Base-by-base conservation (phyloP, 1,139 yeast genomes). In the Schwanniomyces etchellsii region DNA sequence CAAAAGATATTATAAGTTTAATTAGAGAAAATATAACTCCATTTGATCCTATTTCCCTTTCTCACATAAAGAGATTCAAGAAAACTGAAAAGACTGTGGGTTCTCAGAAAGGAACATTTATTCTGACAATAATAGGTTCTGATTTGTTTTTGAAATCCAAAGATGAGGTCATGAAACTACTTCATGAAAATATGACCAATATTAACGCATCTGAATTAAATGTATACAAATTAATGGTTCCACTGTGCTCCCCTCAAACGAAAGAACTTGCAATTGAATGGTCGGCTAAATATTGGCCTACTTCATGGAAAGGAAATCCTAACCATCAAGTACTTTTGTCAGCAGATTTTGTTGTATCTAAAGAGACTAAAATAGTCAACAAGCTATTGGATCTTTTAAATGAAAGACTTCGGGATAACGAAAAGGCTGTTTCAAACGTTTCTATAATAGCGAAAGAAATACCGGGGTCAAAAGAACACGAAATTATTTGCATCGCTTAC, bases 301-400 rank as follows among this genome's bases (percentile, higher is more conserved):
- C 85, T 36, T 67, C 86, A 20, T 91, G 97, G 97, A 79, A 88
- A 43, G 97, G 97, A 0, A 85, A 89, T 47, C 94, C 95, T 0
- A 70, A 81, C 39, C 81, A 83, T 31, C 91, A 85, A 47, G 76
- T 76, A 27, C 60, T 86, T 15, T 73, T 74, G 28, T 67, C 75
- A 29, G 57, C 72, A 18, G 46, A 52, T 11, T 57, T 78, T 31
- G 74, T 82, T 39, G 60, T 76, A 28, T 55, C 45, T 0, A 50
- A 50, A 18, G 77, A 74, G 28, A 48, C 47, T 24, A 32, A 42
- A 4, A 60, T 73, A 47, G 56, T 81, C n/a, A 34, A 33, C 12
- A 35, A 32, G 18, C 33, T 57, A n/a, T 26, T 52, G 9, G 36
- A 40, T 4, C 32, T 35, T 5, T 30, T 44, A 16, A 14, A 23